Percentiles rank a stretch among this genome's conserved stretches.
phyloP scores from a whole-genome alignment of 345 rosid species.

The Brassica napus region DNA sequence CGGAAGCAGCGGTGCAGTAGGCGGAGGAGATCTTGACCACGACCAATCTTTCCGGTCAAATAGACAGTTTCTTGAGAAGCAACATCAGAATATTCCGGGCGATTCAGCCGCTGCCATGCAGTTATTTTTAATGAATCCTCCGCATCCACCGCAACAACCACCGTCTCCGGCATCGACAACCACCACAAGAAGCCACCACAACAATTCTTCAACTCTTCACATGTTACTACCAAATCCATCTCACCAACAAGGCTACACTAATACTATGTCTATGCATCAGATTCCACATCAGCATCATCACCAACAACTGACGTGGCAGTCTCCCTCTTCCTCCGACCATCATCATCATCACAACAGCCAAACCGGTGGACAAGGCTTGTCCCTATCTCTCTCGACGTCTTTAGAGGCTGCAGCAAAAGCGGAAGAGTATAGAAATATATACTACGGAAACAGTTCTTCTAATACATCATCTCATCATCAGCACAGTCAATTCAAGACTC shows the following conservation, averaged over 20 bases:
- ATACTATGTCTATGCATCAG: slow-evolving; percentile 43
- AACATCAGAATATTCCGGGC: slow-evolving; percentile 61
- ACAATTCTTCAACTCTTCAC: slow-evolving; percentile 72
- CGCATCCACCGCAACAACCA: slow-evolving; percentile 84
- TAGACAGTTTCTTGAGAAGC: slow-evolving; percentile 50
- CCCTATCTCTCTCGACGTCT: slow-evolving; percentile 77
- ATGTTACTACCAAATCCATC: slow-evolving; percentile 78
- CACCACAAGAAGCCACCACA: slow-evolving; percentile 41
- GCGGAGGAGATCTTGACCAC: slow-evolving; percentile 43
- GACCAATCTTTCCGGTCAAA: slow-evolving; percentile 37
- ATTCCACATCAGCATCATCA: slow-evolving; percentile 54
- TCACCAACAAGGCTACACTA: slow-evolving; percentile 46
- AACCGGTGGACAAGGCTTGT: slow-evolving; percentile 75
- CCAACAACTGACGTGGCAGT: slow-evolving; percentile 63
- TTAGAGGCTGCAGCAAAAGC: slow-evolving; percentile 80
- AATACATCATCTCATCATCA: slow-evolving; percentile 32
- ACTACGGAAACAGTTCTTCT: slow-evolving; percentile 31
- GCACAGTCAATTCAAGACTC: background rate
- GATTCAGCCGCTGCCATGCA: slow-evolving; percentile 93
- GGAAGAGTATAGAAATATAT: slow-evolving; percentile 61
- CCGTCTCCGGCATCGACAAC: slow-evolving; percentile 49
- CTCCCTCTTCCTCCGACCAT: slow-evolving; percentile 36
- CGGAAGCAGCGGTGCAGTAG: slow-evolving; percentile 43
- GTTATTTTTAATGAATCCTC: slow-evolving; percentile 84
- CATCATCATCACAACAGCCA: slow-evolving; percentile 37